A percentile compares a stretch with the other conserved stretches of the same genome.
Conservation (phyloP, 1,139 yeast species). For the Pichia kudriavzevii region DNA sequence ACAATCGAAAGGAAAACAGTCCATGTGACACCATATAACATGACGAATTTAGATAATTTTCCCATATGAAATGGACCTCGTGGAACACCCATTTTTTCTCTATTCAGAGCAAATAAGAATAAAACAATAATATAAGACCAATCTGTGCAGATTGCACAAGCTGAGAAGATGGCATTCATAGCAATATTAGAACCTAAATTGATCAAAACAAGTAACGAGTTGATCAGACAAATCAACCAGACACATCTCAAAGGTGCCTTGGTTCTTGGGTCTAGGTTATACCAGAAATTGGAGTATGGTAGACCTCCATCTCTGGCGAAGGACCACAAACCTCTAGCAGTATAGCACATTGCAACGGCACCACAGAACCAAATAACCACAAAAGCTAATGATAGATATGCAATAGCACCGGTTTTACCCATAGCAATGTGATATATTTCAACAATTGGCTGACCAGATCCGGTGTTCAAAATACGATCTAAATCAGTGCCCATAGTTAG, state of each 20-base stretch:
- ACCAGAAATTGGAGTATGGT: conserved; percentile 33
- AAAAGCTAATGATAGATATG: conserved; percentile 41
- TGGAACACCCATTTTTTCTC: conserved; percentile 32
- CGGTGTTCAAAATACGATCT: conserved; percentile 29
- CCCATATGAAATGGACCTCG: conserved; percentile 34
- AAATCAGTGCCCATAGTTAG: conserved; percentile 40
- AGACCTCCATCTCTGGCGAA: conserved; percentile 38
- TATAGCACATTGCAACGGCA: conserved; percentile 30
- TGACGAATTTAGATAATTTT: conserved; percentile 25
- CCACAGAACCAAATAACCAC: conserved; percentile 31
- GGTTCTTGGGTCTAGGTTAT: conserved; percentile 29
- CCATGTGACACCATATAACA: conserved; percentile 34
- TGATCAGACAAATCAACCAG: conserved; percentile 29
- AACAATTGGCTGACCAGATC: conserved; percentile 44
- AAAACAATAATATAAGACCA: conserved; percentile 34
- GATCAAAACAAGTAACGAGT: conserved; percentile 30
- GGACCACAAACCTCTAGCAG: conserved; percentile 30
- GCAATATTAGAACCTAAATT: conserved; percentile 33
- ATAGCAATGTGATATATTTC: conserved; percentile 43
- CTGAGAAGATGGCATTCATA: conserved; percentile 42
- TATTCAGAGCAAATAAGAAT: conserved; percentile 32
- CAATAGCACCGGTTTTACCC: conserved; percentile 48
- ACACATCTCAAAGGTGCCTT: conserved; percentile 33
- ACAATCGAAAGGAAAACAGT: conserved; percentile 39
- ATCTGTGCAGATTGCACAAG: conserved; percentile 41